Evolutionary conservation across 176 grass and related monocot genomes (phyloP), one percentile per base, ranked within the genome.

Genomic region (Eragrostis curvula): DNA sequence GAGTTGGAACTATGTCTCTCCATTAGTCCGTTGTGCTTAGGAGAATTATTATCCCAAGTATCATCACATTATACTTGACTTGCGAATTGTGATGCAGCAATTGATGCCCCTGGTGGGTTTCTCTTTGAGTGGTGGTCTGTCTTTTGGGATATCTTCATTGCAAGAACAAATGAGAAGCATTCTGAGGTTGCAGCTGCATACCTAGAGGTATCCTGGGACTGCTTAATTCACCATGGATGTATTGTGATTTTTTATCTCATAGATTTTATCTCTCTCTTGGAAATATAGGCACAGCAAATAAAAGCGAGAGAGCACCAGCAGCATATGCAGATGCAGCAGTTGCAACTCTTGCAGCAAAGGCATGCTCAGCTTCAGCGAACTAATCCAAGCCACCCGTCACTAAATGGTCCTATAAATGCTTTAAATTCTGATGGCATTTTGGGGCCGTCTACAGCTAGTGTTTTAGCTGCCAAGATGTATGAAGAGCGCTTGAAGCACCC

Each of bases 101-200:
- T 95, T 88, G 96, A 98, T 91, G 96, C 96, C 69, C 96, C 96
- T 84, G 96, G 96, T 75, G 96, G 96, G 39, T 98, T 98, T 88
- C 90, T 98, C 41, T 98, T 98, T 91, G 96, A 98, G 83, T 98
- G 96, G 96, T 95, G 92, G 92, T 98, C 96, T 27, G 95, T 98
- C 40, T 98, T 98, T 81, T 98, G 95, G 95, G 95, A 98, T 77
- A 98, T 98, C 77, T 98, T 98, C 78, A 98, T 98, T 58, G 95
- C 95, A 77, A 88, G 92, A 57, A 98, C 95, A 21, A 98, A 95
- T 73, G 96, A 98, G 52, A 98, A 98, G 43, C 96, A 98, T 88
- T 98, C 96, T 72, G 92, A 98, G 75, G 90, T 95, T 73, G 96
- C 96, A 57, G 96, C 92, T 4, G 88, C 96, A 27, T 98, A 98